phyloP scores from a whole-genome alignment of 805 yeast species.

The Zygoascus bituminiphila region DNA sequence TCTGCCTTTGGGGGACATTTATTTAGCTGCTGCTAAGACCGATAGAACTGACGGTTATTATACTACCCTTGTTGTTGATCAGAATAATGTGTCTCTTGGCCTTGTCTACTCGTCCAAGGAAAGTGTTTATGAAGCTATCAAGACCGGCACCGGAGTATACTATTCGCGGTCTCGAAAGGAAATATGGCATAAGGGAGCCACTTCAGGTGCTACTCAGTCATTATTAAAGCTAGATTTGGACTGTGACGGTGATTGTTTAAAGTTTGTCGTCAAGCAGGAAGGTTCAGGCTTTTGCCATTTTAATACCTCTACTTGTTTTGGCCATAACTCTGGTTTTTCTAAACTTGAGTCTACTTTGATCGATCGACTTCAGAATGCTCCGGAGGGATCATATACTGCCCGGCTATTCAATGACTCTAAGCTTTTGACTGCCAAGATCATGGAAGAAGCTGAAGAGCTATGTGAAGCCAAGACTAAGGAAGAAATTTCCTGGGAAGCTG shows the following conservation, averaged over 20 bases:
- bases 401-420: slow-evolving; percentile 73
- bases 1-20: slow-evolving; percentile 38
- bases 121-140: slow-evolving; percentile 74
- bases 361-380: slow-evolving; percentile 60
- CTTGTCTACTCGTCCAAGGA: slow-evolving; percentile 82
- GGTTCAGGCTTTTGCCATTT: slow-evolving; percentile 93
- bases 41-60: slow-evolving; percentile 83
- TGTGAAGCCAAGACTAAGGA: slow-evolving; percentile 66
- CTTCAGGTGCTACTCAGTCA: slow-evolving; percentile 92
- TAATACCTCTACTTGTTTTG: slow-evolving; percentile 75
- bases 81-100: slow-evolving; percentile 67
- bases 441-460: slow-evolving; percentile 94
- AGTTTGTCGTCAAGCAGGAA: slow-evolving; percentile 74
- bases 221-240: slow-evolving; percentile 62
- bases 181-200: slow-evolving; percentile 91
- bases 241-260: slow-evolving; percentile 88
- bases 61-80: slow-evolving; percentile 74
- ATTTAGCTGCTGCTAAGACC: slow-evolving; percentile 46
- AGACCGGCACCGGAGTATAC: slow-evolving; percentile 80
- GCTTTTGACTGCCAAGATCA: slow-evolving; percentile 71
- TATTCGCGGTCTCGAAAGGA: slow-evolving; percentile 77
- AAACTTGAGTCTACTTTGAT: slow-evolving; percentile 59
- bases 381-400: slow-evolving; percentile 90
- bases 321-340: slow-evolving; percentile 56
- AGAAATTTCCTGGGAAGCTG: slow-evolving; percentile 94